Evolutionary conservation across 345 rosid species (phyloP), one percentile per base, ranked within the genome.

Genomic region (Abelmoschus esculentus): DNA sequence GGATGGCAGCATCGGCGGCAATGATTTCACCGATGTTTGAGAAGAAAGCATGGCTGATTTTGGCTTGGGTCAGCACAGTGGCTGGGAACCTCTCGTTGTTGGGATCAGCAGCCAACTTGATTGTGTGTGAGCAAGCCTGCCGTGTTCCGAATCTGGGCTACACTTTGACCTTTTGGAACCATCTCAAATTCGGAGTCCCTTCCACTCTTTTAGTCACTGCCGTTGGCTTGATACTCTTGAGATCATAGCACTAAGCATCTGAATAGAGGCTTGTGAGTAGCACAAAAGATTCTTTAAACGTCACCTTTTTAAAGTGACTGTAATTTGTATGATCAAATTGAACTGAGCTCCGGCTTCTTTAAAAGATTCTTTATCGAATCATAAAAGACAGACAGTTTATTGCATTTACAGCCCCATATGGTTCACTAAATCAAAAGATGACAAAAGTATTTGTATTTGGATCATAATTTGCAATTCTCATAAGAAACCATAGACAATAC

Each of bases 31-130:
- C 78, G 0, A 78, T 73, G 0, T 83, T 83, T 13, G 92, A 80
- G 87, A 93, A 86, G 78, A 93, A 85, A 80, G 89, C 92, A 5
- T 93, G 97, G 98, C 80, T 93, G 28, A 67, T 88, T 44, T 74
- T 93, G 70, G 92, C 96, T 5, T 89, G 98, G 97, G 98, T 82
- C 64, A 89, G 98, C 78, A 84, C 96, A 0, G 83, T 90, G 18
- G 92, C 93, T 0, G 97, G 96, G 12, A 93, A 93, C 84, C 79
- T 93, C 40, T 86, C 98, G 0, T 80, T 90, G 44, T 64, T 90
- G 15, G 98, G 98, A 3, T 90, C 97, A 3, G 97, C 97, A 0
- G 93, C 96, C 11, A 93, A 90, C 77, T 74, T 93, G 83, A 90
- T 90, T 56, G 93, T 89, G 58, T 87, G 98, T 7, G 96, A 90